Percentiles rank a stretch among this genome's conserved stretches.
These are phyloP conservation scores for Komagataella pseudopastoris DNA, from an alignment of 805 yeast genomes.

Conservation along the genomic window DNA sequence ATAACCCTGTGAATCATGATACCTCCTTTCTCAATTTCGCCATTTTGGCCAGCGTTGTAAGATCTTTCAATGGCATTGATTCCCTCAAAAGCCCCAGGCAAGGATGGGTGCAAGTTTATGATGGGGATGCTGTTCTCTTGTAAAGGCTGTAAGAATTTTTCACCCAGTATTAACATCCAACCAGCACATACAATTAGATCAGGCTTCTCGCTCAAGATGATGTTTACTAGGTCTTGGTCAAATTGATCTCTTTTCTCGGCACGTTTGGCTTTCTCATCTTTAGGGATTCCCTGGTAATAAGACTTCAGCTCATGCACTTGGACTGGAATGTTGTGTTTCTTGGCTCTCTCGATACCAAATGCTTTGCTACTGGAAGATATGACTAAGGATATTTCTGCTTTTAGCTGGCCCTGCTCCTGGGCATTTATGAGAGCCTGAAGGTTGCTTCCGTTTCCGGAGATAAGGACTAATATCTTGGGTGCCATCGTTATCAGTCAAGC, in stretches of 20 bases:
- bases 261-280: constrained; percentile 48
- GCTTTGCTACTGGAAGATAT: constrained; percentile 82
- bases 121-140: constrained; percentile 53
- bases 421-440: constrained; percentile 90
- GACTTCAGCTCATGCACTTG: constrained; percentile 54
- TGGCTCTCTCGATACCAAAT: constrained; percentile 75
- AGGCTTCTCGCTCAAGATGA: constrained; percentile 53
- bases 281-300: constrained; percentile 67
- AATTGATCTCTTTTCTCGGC: constrained; percentile 50
- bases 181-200: constrained; percentile 95
- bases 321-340: constrained; percentile 55
- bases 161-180: constrained; percentile 90
- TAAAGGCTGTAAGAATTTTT: constrained; percentile 57
- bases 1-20: constrained; percentile 97
- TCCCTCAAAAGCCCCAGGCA: constrained; percentile 95
- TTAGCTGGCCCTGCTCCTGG: constrained; percentile 21
- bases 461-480: constrained; percentile 54
- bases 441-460: constrained; percentile 94
- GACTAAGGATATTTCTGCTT: constrained; percentile 51
- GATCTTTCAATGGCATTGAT: constrained; percentile 95
- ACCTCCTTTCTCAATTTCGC: constrained; percentile 66
- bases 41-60: constrained; percentile 88
- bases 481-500: neutral
- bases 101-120: constrained; percentile 91
- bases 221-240: constrained; percentile 64